These are phyloP conservation scores for Dryadomyces quercus-mongolicae DNA, from an alignment of 2,329 filamentous ascomycete species.

Conservation along the genomic window DNA sequence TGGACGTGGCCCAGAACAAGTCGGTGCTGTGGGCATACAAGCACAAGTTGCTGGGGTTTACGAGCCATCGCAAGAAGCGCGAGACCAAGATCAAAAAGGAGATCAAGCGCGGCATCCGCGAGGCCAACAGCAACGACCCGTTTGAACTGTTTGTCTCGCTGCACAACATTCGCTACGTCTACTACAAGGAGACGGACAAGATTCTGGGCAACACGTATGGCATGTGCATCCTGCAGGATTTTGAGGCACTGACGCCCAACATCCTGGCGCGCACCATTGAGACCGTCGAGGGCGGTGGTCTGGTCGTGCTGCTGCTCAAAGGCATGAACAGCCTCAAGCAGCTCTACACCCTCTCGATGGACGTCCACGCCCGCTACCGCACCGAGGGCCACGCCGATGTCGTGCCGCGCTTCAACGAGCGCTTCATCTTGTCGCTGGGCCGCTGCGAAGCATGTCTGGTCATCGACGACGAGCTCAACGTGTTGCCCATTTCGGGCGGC, in stretches of 20 bases:
- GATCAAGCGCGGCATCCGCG: conserved; percentile 85
- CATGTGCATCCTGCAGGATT: conserved; percentile 84
- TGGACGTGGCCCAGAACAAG: conserved; percentile 68
- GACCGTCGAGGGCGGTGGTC: conserved; percentile 89
- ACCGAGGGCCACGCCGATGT: conserved; percentile 96
- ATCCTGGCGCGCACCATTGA: conserved; percentile 88
- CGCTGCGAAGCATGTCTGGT: conserved; percentile 90
- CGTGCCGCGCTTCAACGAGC: conserved; percentile 91
- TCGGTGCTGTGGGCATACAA: conserved; percentile 96
- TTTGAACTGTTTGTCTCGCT: conserved; percentile 96
- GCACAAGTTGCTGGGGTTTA: conserved; percentile 90
- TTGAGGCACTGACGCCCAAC: conserved; percentile 96
- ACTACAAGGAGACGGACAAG: conserved; percentile 99
- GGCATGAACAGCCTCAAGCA: conserved; percentile 96
- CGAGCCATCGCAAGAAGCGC: conserved; percentile 93
- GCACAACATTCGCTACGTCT: conserved; percentile 96
- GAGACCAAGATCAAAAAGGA: conserved; percentile 98
- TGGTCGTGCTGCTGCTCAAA: conserved; percentile 84
- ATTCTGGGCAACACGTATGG: conserved; percentile 88
- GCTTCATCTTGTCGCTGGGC: conserved; percentile 91
- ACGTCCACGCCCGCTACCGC: conserved; percentile 89
- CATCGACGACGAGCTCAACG: conserved; percentile 95
- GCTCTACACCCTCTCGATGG: conserved; percentile 94
- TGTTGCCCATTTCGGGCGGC: conserved; percentile 89
- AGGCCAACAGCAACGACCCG: conserved; percentile 83